Evolutionary conservation across 75 land plant species (phyloP), one percentile per base, ranked within the genome.

Genomic region (Picea sitchensis): DNA sequence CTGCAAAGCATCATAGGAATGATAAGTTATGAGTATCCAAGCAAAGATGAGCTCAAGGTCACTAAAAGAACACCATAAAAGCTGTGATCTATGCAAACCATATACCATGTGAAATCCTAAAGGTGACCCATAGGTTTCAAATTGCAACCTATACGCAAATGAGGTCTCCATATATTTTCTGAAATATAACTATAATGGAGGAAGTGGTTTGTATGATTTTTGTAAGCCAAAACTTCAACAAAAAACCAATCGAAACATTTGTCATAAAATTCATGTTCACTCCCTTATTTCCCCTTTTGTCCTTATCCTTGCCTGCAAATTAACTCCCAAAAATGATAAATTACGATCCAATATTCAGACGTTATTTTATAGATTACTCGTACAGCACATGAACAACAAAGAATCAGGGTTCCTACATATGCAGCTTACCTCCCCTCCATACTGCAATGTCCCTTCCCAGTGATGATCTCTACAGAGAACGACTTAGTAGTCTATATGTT

Each of bases 1-100:
- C 99, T 96, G 81, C 9, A 76, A 34, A 32, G 59, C 23, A 44
- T 20, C 9, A 15, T 41, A 5, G 51, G 51, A 71, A 20, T 38
- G 7, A n/a, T 3, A 51, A 71, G 44, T 5, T 41, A 44, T 3
- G 44, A 71, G 47, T 20, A 71, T 41, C 23, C 18, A 5, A 5
- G 20, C 5, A n/a, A 20, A 71, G 20, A 34, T 7, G 14, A 71
- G 51, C 9, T 38, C 47, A n/a, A 71, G 73, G 13, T 38, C 9
- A 18, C 47, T 47, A 7, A 6, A 47, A 47, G 54, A 47, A 47
- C 54, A 47, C 56, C 56, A 51, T 51, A 51, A 51, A 51, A 51
- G 12, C 11, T 51, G 9, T 9, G 12, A 51, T 11, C 44, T 41
- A 26, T 31, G 31, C 67, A 13, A 64, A 31, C 21, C 36, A 20